Base-by-base conservation (phyloP, 306 rosid species). In the Carpinus viminea region DNA sequence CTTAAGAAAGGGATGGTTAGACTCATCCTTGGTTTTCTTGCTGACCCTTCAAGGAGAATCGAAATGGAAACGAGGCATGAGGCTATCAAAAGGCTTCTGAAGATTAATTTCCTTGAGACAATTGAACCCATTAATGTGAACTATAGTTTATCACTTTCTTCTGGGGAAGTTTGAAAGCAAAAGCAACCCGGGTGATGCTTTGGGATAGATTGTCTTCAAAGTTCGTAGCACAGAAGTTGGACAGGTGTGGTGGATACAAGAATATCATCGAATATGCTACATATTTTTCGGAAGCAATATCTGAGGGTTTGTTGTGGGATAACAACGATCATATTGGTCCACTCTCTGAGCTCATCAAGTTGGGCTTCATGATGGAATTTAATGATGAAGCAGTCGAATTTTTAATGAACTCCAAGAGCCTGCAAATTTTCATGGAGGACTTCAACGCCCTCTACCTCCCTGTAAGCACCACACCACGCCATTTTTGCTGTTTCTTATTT, bases 21-120 rank as follows among this genome's bases (percentile, higher is more conserved):
- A 79, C 88, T 93, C 50, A 86, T 87, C 65, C 92, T 93, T 64
- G 89, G 94, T 50, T 93, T 88, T 68, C 91, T 93, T 34, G 90
- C 93, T n/a, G 79, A 75, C 74, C 87, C 93, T 36, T 51, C 79
- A 47, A 65, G 87, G 38, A 73, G 83, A 74, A 84, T 91, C 88
- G 94, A 89, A 71, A 83, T 76, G 12, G 60, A 65, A n/a, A 84
- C 68, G 79, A 86, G 98, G 72, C 93, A 71, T 28, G 79, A 90
- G 75, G 85, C 87, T 76, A 89, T 93, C 70, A 68, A 74, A 75
- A 38, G 81, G 52, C 90, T 91, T 75, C 72, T 87, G 13, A 74
- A 86, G 34, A 54, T 87, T 45, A 75, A 74, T 74, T 85, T 89
- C 46, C 18, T 59, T 68, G 90, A 86, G 83, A 81, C 85, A 21